Base-by-base conservation (phyloP, 257 asterid genomes). In the Ligustrum vulgare region DNA sequence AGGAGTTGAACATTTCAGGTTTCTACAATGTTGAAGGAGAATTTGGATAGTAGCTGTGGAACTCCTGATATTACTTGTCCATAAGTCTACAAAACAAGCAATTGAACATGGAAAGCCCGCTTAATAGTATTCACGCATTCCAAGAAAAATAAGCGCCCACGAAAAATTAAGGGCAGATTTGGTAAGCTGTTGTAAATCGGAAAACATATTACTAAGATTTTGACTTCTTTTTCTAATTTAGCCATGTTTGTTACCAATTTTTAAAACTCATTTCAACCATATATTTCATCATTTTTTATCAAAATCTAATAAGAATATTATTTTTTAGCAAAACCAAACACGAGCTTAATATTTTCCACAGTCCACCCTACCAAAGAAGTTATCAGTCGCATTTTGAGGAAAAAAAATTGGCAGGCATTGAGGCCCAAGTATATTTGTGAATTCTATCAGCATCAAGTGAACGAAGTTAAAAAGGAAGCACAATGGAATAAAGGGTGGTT, bases 41-140 rank as follows among this genome's bases (percentile, higher is more conserved):
- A 89, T 76, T 82, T 91, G 33, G 99, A 94, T 49, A 91, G 90
- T 86, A 94, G 89, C 81, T 80, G 94, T 11, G 99, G 98, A 31
- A 89, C 82, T 54, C 89, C 94, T 11, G 96, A 85, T 80, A 92
- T 81, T 70, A 88, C 74, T 23, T 89, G 85, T 51, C 98, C 97
- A 63, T 92, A 94, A 2, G 85, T 82, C 97, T 90, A 81, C 88
- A 82, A 12, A 75, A 73, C 63, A 70, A 77, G 51, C 32, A 39
- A 47, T 54, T 2, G 51, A 20, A 69, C 79, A 33, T 4, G 39
- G 72, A 71, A 47, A 69, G 62, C 62, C 20, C 4, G 18, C 3
- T 6, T 6, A 58, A 58, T 58, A 22, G 22, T 22, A 58, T 58
- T 51, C 25, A 20, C 2, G 33, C 56, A n/a, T 68, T 18, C 16